These are phyloP conservation scores for Malus sieversii DNA, from an alignment of 306 rosid genomes.

Conservation along the genomic window DNA sequence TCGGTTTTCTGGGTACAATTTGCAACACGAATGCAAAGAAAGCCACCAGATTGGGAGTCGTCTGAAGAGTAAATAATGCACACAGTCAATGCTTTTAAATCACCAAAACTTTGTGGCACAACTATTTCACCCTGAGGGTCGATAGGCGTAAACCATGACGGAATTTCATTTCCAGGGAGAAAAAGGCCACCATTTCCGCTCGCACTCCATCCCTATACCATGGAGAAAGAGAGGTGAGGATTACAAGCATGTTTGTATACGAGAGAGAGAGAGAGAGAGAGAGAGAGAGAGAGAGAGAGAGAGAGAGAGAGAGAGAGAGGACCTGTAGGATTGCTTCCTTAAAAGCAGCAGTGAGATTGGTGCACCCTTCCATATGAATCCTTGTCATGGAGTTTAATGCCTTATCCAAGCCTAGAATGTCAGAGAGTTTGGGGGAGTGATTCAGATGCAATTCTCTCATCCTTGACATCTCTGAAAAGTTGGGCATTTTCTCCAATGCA, in stretches of 20 bases:
- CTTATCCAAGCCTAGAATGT: too few relatives aligned
- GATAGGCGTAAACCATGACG: background rate
- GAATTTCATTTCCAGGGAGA: conserved; percentile 1
- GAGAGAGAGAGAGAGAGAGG: too few relatives aligned
- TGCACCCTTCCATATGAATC: too few relatives aligned
- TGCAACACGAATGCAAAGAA: background rate
- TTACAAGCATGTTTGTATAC: background rate
- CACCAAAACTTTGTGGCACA: background rate
- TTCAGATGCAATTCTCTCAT: too few relatives aligned
- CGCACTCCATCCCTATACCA: conserved; percentile 6
- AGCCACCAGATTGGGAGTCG: background rate
- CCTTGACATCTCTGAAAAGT: too few relatives aligned
- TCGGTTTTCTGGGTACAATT: too few relatives aligned
- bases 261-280: too few relatives aligned
- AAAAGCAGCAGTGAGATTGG: too few relatives aligned
- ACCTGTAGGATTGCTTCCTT: too few relatives aligned
- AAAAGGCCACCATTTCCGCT: background rate
- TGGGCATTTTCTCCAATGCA: background rate
- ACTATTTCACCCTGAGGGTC: background rate
- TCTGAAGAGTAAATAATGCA: conserved; percentile 3
- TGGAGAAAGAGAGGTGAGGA: background rate
- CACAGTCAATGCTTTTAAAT: background rate
- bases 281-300: too few relatives aligned
- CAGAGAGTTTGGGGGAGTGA: too few relatives aligned
- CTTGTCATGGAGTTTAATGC: too few relatives aligned